phyloP scores from a whole-genome alignment of 2,329 filamentous ascomycete species.

The Fusarium nelsonii region DNA sequence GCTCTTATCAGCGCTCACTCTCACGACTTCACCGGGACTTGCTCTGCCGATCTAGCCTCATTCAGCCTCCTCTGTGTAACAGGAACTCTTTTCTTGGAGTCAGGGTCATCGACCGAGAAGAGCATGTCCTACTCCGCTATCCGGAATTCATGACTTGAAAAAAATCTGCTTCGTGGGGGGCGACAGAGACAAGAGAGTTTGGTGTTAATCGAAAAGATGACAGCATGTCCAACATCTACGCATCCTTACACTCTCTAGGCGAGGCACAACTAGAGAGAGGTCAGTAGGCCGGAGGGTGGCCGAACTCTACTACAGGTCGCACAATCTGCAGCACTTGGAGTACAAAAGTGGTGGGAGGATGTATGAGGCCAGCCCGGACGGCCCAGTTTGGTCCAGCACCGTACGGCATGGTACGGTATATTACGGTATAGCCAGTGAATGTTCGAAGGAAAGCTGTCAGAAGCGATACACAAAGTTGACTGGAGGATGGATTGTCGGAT shows the following conservation, averaged over 20 bases:
- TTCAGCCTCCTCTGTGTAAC: constrained; percentile 12
- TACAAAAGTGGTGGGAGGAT: neutral
- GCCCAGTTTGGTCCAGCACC: neutral
- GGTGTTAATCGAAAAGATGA: neutral
- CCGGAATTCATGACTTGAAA: constrained; percentile 10
- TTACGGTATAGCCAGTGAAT: neutral
- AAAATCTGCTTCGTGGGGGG: constrained; percentile 10
- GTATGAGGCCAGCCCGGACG: constrained; percentile 1
- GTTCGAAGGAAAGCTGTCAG: neutral
- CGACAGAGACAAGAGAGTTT: neutral
- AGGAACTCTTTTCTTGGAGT: constrained; percentile 17
- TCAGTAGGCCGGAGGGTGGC: neutral
- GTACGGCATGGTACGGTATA: constrained; percentile 1
- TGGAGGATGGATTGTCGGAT: constrained; percentile 15
- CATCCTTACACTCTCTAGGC: constrained; percentile 28
- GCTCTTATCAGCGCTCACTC: neutral
- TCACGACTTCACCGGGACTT: neutral
- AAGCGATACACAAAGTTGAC: constrained; percentile 7
- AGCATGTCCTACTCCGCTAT: constrained; percentile 13
- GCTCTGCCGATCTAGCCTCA: constrained; percentile 23
- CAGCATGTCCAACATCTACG: constrained; percentile 14
- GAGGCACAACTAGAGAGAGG: neutral
- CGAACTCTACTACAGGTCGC: constrained; percentile 19
- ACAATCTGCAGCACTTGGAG: constrained; percentile 32
- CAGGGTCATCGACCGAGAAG: constrained; percentile 9